A percentile compares a stretch with the other conserved stretches of the same genome.
Conservation (phyloP, 257 asterid species). For the Cordia subcordata region DNA sequence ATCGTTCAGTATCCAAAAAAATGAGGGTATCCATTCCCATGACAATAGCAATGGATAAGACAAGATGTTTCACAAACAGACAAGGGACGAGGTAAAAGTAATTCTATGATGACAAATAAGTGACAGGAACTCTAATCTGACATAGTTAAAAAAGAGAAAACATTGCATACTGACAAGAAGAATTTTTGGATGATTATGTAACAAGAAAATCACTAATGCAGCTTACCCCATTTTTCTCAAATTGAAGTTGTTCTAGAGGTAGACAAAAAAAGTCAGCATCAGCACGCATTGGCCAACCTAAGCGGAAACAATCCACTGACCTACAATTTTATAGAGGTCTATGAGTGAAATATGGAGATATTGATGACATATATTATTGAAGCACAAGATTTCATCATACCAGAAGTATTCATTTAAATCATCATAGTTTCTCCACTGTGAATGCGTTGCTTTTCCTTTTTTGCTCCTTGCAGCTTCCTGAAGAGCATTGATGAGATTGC, state of each 20-base stretch:
- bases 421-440: conserved; percentile 99
- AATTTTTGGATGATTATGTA: neutral
- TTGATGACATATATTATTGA: neutral
- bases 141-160: too few relatives aligned
- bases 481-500: conserved; percentile 4
- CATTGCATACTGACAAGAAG: neutral
- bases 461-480: conserved; percentile 96
- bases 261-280: conserved; percentile 94
- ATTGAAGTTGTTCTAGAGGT: conserved; percentile 34
- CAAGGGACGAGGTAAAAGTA: too few relatives aligned
- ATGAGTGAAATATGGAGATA: conserved; percentile 7
- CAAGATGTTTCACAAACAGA: too few relatives aligned
- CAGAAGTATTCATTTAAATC: conserved; percentile 96
- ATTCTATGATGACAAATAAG: too few relatives aligned
- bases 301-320: conserved; percentile 96
- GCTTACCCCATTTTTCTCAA: conserved; percentile 74
- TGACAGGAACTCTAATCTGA: too few relatives aligned
- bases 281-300: conserved; percentile 99
- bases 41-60: too few relatives aligned
- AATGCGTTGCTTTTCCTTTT: conserved; percentile 79
- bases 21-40: too few relatives aligned
- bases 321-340: conserved; percentile 28
- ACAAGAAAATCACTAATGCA: neutral
- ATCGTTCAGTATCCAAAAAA: too few relatives aligned
- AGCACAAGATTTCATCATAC: conserved; percentile 28